Conservation (phyloP, 1,284 basidiomycete genomes). For the Ganoderma meredithae region DNA sequence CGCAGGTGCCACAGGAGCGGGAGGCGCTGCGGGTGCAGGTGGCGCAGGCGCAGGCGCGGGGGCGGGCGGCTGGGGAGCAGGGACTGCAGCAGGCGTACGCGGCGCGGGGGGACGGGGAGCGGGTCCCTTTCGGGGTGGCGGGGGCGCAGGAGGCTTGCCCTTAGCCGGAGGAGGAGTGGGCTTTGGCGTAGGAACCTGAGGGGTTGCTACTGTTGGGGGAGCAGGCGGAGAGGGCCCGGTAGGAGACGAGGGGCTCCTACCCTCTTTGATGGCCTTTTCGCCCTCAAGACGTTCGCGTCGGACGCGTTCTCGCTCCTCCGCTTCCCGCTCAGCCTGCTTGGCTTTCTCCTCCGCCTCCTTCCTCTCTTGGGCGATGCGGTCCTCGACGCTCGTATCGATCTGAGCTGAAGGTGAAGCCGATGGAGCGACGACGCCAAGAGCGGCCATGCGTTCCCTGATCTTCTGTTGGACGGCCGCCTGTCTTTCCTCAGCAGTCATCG, state of each 20-base stretch:
- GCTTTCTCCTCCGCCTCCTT: constrained; percentile 87
- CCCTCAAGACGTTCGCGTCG: constrained; percentile 73
- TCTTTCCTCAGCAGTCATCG: constrained; percentile 89
- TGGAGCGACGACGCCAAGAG: constrained; percentile 78
- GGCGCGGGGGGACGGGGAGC: constrained; percentile 43
- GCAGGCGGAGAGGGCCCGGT: constrained; percentile 44
- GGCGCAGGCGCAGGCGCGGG: constrained; percentile 40
- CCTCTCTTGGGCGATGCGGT: constrained; percentile 84
- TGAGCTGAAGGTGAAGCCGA: constrained; percentile 52
- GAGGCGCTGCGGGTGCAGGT: constrained; percentile 38
- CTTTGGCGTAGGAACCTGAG: constrained; percentile 38
- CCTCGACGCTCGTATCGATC: constrained; percentile 82
- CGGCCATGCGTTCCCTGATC: constrained; percentile 88
- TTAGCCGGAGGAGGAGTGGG: constrained; percentile 46
- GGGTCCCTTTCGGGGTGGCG: constrained; percentile 49
- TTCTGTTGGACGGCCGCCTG: constrained; percentile 85
- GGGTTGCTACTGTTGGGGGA: constrained; percentile 39
- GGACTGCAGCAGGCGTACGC: constrained; percentile 36
- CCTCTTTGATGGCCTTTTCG: constrained; percentile 68
- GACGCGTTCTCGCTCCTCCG: constrained; percentile 76
- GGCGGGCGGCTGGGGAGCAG: constrained; percentile 38
- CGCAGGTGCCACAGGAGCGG: constrained; percentile 41
- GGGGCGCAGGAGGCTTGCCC: constrained; percentile 50
- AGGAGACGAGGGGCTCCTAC: constrained; percentile 46
- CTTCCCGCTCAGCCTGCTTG: constrained; percentile 76